A percentile compares a stretch with the other conserved stretches of the same genome.
Conservation (phyloP, 495 filamentous ascomycete species). For the Aspergillus saccharolyticus region DNA sequence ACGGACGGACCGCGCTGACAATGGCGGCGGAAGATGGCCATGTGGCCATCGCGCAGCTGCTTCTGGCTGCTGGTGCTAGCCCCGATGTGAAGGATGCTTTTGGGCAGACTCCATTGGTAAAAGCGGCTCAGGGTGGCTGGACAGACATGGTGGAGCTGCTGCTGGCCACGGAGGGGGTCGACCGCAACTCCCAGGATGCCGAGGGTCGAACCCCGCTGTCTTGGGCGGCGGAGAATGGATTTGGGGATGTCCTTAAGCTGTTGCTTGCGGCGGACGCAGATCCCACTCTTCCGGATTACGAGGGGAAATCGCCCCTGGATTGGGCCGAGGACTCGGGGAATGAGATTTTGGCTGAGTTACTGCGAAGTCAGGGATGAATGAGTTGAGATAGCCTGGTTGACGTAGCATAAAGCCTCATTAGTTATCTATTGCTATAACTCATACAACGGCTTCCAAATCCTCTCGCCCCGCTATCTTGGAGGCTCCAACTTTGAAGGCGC, state of each 20-base stretch:
- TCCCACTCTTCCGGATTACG: background rate
- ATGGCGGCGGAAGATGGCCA: background rate
- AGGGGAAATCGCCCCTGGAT: background rate
- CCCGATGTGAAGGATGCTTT: background rate
- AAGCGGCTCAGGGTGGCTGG: background rate
- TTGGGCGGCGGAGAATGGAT: background rate
- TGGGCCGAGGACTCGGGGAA: background rate
- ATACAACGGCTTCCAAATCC: too few species aligned
- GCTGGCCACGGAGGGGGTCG: background rate
- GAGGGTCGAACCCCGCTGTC: background rate
- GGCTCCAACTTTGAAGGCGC: too few species aligned
- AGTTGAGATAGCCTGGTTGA: too few species aligned
- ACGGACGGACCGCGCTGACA: background rate
- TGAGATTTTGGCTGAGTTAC: background rate
- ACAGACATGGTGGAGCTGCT: background rate
- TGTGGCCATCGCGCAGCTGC: background rate
- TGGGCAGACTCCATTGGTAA: background rate
- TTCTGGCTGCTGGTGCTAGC: background rate
- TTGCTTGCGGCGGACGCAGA: background rate
- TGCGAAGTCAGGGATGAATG: background rate
- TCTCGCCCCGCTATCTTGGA: too few species aligned
- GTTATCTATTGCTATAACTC: too few species aligned
- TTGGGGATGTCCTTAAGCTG: background rate
- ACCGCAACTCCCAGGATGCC: background rate
- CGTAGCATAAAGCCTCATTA: too few species aligned